Evolutionary conservation across 768 basidiomycete genomes (phyloP), one percentile per base, ranked within the genome.

Genomic region (Kwoniella dendrophila): DNA sequence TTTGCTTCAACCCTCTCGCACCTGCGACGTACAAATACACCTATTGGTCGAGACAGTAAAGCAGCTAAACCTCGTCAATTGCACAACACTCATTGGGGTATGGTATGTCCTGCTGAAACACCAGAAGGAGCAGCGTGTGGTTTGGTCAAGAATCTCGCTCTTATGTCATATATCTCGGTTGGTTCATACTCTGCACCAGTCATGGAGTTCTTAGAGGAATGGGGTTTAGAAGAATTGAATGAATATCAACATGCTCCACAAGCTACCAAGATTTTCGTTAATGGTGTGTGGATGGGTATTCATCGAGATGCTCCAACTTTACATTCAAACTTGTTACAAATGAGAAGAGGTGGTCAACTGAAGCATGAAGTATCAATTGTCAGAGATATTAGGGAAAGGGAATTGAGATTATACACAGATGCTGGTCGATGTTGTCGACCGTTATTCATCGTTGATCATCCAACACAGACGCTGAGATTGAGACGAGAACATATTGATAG

Each of bases 101-200:
- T 99, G 96, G 96, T 99, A 20, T 99, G 96, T 76, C 96, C 96
- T 43, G 96, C 96, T 38, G 96, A 99, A 80, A 99, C 96, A 3
- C 96, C 96, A 1, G 96, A 99, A 86, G 96, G 96, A 47, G 96
- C 98, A 79, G 96, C 96, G 63, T 99, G 96, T 81, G 96, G 96
- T 81, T 85, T 98, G 44, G 96, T 98, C 81, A 98, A 99, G 83
- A 98, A 99, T 80, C 82, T 99, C 59, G 91, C 96, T 0, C 86
- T 98, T 68, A 95, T 98, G 93, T 82, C 95, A 3, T 95, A 92
- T 80, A 96, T 98, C 62, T 98, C 96, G 45, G 95, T 99, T 61
- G 96, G 96, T 43, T 94, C 94, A 0, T 87, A 90, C 62, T 92
- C 93, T 24, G 92, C 90, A 2, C 93, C 95, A 1, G 92, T 99